Percentiles rank a stretch among this genome's conserved stretches.
These are phyloP conservation scores for Silene coronaria DNA, from an alignment of 179 eudicot species.

Conservation along the genomic window DNA sequence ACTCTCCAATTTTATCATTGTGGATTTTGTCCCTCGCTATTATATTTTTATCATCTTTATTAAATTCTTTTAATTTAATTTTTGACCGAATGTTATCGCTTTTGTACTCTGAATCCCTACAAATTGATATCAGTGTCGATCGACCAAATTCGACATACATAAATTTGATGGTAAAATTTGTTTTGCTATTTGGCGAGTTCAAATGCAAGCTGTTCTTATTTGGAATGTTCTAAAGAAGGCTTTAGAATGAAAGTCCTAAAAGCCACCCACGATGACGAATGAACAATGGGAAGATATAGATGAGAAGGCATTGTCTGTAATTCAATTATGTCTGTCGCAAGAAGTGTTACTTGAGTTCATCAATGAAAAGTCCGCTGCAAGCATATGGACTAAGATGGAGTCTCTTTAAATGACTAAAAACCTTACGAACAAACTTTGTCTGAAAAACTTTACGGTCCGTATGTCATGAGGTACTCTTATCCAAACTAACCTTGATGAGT, in stretches of 20 bases:
- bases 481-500: background rate
- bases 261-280: background rate
- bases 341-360: too few relatives aligned
- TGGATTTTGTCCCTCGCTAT: background rate
- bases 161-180: background rate
- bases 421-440: too few relatives aligned
- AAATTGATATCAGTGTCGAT: background rate
- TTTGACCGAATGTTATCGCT: constrained; percentile 13
- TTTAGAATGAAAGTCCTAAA: background rate
- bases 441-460: too few relatives aligned
- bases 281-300: background rate
- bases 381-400: too few relatives aligned
- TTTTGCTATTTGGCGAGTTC: background rate
- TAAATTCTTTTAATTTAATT: constrained; percentile 15
- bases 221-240: background rate
- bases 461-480: background rate
- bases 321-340: too few relatives aligned
- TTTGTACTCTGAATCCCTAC: constrained; percentile 7
- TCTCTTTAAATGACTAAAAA: too few relatives aligned
- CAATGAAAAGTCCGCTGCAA: too few relatives aligned
- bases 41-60: constrained; percentile 14
- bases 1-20: background rate
- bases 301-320: background rate
- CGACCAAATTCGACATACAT: background rate
- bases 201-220: background rate